Base-by-base conservation (phyloP, 495 filamentous ascomycete species). In the Viridothelium virens region DNA sequence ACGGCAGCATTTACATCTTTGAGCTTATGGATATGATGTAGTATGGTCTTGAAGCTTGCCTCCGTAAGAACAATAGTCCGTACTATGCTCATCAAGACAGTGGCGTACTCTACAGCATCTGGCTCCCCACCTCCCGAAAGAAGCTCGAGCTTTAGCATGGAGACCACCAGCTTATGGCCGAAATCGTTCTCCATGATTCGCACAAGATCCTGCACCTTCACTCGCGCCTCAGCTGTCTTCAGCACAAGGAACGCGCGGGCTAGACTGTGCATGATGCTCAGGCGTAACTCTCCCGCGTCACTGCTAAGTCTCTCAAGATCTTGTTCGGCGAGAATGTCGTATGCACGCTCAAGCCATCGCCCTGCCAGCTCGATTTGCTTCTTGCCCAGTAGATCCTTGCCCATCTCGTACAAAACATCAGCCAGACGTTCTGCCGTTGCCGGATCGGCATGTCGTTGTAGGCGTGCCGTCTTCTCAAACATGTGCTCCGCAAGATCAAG, bases 401-500 rank as follows among this genome's bases (percentile, higher is more conserved):
- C 90, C 69, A 94, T 88, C 67, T 87, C 86, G 63, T 87, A 89
- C 14, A 91, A 79, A 16, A 86, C 75, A 70, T 93, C 87, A 25
- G 87, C 83, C n/a, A 91, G 74, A n/a, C 76, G 79, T 71, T 91
- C 89, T 12, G 83, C 80, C 33, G 80, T 77, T 16, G 74, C 68
- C 14, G 82, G 76, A 63, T 87, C 82, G 9, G 2, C 72, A 65
- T 3, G 71, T 67, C 6, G 73, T 72, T 10, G 79, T 72, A 9
- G 72, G 67, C 36, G 79, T 76, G 7, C 81, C 73, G 69, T 38
- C 39, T 89, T 89, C 16, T 77, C 77, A 74, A 87, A 92, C 78
- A 93, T 82, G 73, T 89, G 85, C 63, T 94, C 89, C 10, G 91
- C 89, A 38, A 95, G 80, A 65, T 92, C 87, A 37, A 87, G 77